phyloP scores from a whole-genome alignment of 768 basidiomycete species.

The Hirschioporus abietinus region DNA sequence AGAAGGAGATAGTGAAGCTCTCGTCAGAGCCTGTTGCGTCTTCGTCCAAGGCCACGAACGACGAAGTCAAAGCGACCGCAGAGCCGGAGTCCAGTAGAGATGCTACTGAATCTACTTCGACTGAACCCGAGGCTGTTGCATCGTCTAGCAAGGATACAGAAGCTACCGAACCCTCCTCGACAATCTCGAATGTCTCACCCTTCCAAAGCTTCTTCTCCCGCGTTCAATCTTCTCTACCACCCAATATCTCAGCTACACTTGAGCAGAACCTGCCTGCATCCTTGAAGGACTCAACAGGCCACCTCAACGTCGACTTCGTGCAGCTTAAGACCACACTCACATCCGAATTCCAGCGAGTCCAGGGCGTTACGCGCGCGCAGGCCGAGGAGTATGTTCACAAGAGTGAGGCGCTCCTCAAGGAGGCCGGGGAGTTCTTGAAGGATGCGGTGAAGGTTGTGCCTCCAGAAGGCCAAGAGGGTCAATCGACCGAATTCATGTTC shows the following conservation, averaged over 20 bases:
- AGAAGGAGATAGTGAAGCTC: constrained; percentile 66
- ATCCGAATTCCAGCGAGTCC: constrained; percentile 65
- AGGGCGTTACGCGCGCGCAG: constrained; percentile 67
- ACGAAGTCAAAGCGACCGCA: constrained; percentile 19
- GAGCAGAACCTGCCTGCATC: constrained; percentile 66
- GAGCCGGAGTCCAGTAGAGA: constrained; percentile 23
- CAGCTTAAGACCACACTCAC: constrained; percentile 61
- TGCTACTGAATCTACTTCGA: constrained; percentile 20
- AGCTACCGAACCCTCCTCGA: constrained; percentile 1
- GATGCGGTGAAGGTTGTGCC: constrained; percentile 94
- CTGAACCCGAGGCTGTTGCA: constrained; percentile 5
- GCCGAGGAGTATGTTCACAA: constrained; percentile 83
- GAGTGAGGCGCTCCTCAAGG: constrained; percentile 58
- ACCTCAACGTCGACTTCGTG: constrained; percentile 57
- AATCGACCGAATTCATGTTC: constrained; percentile 52
- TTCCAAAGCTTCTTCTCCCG: constrained; percentile 56
- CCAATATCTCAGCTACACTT: constrained; percentile 63
- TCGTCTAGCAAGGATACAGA: background rate
- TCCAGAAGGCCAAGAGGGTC: constrained; percentile 48
- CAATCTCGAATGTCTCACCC: constrained; percentile 18
- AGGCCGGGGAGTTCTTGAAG: constrained; percentile 48
- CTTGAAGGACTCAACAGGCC: constrained; percentile 41
- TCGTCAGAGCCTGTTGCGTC: constrained; percentile 29
- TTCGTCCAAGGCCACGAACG: constrained; percentile 10
- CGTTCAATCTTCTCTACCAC: constrained; percentile 69